These are phyloP conservation scores for Aspergillus baeticus DNA, from an alignment of 495 filamentous ascomycete species.

Conservation along the genomic window DNA sequence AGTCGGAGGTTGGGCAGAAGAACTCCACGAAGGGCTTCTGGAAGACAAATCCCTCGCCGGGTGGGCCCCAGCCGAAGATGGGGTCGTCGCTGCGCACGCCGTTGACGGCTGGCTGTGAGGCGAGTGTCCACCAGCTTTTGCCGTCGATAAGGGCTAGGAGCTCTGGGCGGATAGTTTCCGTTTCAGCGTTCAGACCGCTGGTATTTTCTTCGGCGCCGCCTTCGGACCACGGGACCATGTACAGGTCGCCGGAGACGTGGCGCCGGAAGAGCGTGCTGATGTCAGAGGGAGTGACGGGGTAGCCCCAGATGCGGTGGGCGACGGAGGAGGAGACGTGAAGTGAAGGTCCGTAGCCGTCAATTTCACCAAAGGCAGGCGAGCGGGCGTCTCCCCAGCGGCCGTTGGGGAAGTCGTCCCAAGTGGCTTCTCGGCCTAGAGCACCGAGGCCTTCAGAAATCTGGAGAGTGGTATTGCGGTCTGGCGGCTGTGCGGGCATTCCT, in stretches of 20 bases:
- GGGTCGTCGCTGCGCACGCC: conserved; percentile 70
- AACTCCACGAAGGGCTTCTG: conserved; percentile 98
- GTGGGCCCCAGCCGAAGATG: conserved; percentile 94
- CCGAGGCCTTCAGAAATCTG: conserved; percentile 92
- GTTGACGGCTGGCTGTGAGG: conserved; percentile 94
- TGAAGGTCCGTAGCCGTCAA: conserved; percentile 90
- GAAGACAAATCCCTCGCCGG: conserved; percentile 85
- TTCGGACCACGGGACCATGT: conserved; percentile 88
- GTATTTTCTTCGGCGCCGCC: conserved; percentile 61
- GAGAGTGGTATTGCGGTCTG: conserved; percentile 72
- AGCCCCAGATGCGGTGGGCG: conserved; percentile 80
- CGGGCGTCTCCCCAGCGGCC: conserved; percentile 93
- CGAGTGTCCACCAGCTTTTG: conserved; percentile 91
- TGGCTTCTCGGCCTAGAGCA: conserved; percentile 88
- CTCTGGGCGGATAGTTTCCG: conserved; percentile 68
- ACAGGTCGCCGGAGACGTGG: conserved; percentile 72
- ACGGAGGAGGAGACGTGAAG: conserved; percentile 77
- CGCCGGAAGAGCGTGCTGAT: conserved; percentile 76
- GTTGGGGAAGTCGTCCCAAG: conserved; percentile 99
- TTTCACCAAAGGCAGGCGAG: conserved; percentile 89
- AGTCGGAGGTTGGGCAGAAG: conserved; percentile 74
- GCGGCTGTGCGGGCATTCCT: conserved; percentile 35
- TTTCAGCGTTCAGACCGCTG: conserved; percentile 67
- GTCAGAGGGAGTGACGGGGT: conserved; percentile 64
- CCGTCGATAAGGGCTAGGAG: conserved; percentile 68